Percentiles rank a stretch among this genome's conserved stretches.
These are phyloP conservation scores for Paecilomyces niveus DNA, from an alignment of 2,329 filamentous ascomycete species.

Conservation along the genomic window DNA sequence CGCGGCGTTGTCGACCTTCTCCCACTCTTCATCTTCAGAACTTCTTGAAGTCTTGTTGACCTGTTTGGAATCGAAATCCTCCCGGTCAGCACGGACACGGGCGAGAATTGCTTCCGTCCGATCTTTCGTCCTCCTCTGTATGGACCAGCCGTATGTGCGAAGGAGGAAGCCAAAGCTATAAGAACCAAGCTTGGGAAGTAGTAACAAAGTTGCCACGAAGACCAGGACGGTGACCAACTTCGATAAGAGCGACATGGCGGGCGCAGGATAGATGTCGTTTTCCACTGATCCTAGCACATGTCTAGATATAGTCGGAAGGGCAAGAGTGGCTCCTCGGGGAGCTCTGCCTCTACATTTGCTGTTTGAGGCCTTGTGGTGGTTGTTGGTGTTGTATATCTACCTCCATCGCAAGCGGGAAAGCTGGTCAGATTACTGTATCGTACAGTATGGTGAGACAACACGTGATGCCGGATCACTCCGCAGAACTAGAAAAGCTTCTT, in stretches of 20 bases:
- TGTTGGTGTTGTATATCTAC: not conserved
- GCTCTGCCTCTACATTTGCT: not conserved
- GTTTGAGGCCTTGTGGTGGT: not conserved
- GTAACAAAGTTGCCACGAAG: slow-evolving; percentile 23
- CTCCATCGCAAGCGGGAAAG: not conserved
- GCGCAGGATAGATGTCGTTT: slow-evolving; percentile 2
- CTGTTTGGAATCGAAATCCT: slow-evolving; percentile 22
- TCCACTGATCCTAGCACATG: not conserved
- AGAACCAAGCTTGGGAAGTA: slow-evolving; percentile 28
- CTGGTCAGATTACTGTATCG: not conserved
- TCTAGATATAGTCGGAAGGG: not conserved
- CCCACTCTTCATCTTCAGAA: slow-evolving; percentile 59
- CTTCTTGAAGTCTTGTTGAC: slow-evolving; percentile 18
- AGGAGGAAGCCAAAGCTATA: slow-evolving; percentile 28
- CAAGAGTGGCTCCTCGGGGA: not conserved
- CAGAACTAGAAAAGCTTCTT: not conserved
- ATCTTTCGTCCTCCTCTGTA: slow-evolving; percentile 58
- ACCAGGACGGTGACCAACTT: slow-evolving; percentile 25
- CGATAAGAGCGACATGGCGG: slow-evolving; percentile 27
- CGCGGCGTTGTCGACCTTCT: slow-evolving; percentile 55
- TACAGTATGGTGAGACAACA: not conserved
- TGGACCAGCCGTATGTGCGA: slow-evolving; percentile 50
- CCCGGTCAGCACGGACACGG: slow-evolving; percentile 39
- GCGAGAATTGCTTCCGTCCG: slow-evolving; percentile 50
- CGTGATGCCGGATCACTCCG: not conserved